Percentiles rank a stretch among this genome's conserved stretches.
Conservation (phyloP, 129 eudicot species). For the Arctium lappa region DNA sequence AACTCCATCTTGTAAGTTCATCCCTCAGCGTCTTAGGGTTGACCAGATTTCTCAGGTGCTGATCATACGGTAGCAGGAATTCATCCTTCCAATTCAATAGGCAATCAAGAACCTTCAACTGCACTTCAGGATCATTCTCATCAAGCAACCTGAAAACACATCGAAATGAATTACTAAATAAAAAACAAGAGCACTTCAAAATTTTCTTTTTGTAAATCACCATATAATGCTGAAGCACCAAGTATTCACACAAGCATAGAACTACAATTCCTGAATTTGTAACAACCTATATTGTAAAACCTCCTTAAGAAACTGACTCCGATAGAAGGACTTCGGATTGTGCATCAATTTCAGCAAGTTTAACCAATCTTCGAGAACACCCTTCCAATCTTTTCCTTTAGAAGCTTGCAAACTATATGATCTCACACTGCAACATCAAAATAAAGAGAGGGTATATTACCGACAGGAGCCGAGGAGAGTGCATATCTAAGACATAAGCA, state of each 20-base stretch:
- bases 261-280: not conserved
- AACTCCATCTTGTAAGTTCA: conserved; percentile 89
- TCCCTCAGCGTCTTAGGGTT: conserved; percentile 64
- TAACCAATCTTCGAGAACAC: conserved; percentile 79
- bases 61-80: conserved; percentile 54
- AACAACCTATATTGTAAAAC: conserved; percentile 71
- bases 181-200: not conserved
- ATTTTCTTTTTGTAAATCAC: not conserved
- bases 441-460: not conserved
- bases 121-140: conserved; percentile 80
- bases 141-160: conserved; percentile 66
- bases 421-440: conserved; percentile 51
- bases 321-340: conserved; percentile 63
- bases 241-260: not conserved
- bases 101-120: conserved; percentile 80
- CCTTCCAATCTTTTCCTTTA: conserved; percentile 76
- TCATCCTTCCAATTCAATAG: conserved; percentile 85
- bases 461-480: not conserved
- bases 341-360: conserved; percentile 58
- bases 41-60: conserved; percentile 73
- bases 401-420: conserved; percentile 30
- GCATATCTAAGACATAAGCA: not conserved
- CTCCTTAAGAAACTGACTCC: conserved; percentile 61
- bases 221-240: not conserved
- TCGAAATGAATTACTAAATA: not conserved